Conservation (phyloP, 1,284 basidiomycete species). For the Pyrrhoderma noxium region DNA sequence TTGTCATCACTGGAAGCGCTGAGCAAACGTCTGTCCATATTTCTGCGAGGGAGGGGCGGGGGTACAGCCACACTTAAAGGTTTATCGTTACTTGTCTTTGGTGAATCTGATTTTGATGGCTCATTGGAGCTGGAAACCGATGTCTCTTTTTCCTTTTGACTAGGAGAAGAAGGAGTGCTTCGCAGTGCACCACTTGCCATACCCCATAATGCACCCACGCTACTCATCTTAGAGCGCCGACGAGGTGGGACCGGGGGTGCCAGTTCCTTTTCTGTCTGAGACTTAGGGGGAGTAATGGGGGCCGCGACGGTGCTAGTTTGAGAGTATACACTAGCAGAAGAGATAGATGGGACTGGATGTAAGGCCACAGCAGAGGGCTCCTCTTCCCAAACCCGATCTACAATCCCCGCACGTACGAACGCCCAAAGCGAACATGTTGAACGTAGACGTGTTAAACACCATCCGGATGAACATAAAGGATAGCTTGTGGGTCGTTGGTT, state of each 20-base stretch:
- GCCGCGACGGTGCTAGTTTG: conserved; percentile 18
- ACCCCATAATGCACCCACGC: conserved; percentile 18
- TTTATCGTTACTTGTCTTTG: conserved; percentile 14
- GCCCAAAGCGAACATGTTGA: conserved; percentile 90
- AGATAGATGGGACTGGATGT: conserved; percentile 23
- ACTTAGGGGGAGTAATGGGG: background rate
- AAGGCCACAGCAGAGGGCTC: conserved; percentile 40
- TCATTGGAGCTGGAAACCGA: background rate
- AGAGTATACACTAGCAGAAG: conserved; percentile 19
- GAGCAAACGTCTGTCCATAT: conserved; percentile 26
- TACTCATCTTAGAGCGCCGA: conserved; percentile 27
- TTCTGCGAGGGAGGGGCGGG: conserved; percentile 31
- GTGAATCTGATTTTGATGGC: conserved; percentile 4
- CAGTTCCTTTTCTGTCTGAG: conserved; percentile 21
- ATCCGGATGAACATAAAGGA: conserved; percentile 69
- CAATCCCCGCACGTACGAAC: conserved; percentile 74
- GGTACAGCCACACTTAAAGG: conserved; percentile 21
- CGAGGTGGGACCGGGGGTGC: conserved; percentile 27
- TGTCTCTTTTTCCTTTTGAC: conserved; percentile 22
- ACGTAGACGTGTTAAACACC: conserved; percentile 73
- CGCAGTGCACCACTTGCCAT: conserved; percentile 14
- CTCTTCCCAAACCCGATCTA: conserved; percentile 84
- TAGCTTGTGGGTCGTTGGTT: conserved; percentile 38
- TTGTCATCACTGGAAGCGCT: background rate
- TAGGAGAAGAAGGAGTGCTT: conserved; percentile 20